phyloP scores from a whole-genome alignment of 2,329 filamentous ascomycete genomes.

The Myrmaecium sp. region DNA sequence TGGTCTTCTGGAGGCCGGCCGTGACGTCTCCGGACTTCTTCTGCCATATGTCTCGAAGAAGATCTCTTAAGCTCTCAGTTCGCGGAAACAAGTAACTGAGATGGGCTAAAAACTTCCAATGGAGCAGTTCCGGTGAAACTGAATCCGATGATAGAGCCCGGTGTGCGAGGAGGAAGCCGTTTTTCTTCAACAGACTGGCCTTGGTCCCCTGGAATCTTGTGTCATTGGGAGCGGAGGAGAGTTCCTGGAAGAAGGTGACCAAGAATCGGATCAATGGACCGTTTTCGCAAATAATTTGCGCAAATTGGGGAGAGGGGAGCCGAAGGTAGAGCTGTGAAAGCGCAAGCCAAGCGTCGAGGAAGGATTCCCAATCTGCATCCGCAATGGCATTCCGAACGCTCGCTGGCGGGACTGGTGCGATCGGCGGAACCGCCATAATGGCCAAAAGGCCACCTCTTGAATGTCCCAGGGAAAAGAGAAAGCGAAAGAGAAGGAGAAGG shows the following conservation, averaged over 20 bases:
- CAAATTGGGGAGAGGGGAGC: conserved; percentile 40
- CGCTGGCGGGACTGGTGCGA: conserved; percentile 62
- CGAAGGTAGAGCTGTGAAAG: conserved; percentile 49
- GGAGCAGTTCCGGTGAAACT: conserved; percentile 33
- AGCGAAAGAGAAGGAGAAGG: background rate
- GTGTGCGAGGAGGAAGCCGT: conserved; percentile 46
- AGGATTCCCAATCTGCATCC: conserved; percentile 58
- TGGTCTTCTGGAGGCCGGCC: conserved; percentile 39
- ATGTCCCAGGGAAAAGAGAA: background rate
- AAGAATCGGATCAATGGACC: conserved; percentile 47
- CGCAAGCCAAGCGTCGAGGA: conserved; percentile 58
- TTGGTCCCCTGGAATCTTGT: conserved; percentile 12
- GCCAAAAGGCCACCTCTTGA: no score
- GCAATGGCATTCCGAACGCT: conserved; percentile 49
- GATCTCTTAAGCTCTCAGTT: conserved; percentile 35
- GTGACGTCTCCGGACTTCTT: conserved; percentile 35
- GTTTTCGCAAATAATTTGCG: conserved; percentile 33
- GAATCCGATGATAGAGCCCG: conserved; percentile 35
- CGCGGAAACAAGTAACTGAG: conserved; percentile 50
- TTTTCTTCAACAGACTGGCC: conserved; percentile 38
- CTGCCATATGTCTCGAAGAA: conserved; percentile 36
- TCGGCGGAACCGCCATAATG: conserved; percentile 42
- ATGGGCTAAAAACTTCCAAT: conserved; percentile 52
- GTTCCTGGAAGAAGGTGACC: conserved; percentile 45
- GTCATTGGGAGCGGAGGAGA: conserved; percentile 16